Percentiles rank a stretch among this genome's conserved stretches.
Evolutionary conservation across 2,329 filamentous ascomycete genomes (phyloP).

Genomic region (Penicillium sp.): DNA sequence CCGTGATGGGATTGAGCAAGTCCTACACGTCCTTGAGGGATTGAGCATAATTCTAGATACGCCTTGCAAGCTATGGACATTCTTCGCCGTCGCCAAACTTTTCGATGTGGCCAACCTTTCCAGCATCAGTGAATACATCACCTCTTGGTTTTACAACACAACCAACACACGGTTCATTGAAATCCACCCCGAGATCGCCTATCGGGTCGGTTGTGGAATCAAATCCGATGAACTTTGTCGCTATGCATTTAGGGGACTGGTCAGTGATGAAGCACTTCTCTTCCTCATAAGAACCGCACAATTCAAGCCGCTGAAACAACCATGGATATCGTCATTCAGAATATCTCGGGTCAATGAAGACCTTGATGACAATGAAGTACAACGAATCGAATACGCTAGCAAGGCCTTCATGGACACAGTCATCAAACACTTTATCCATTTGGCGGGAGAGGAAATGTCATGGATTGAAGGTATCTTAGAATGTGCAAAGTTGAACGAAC

Average conservation of each 20-base stretch:
- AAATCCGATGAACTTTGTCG: conserved; percentile 35
- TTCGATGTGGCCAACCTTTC: conserved; percentile 47
- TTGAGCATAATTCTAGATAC: conserved; percentile 61
- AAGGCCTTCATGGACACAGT: conserved; percentile 54
- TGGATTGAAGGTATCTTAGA: conserved; percentile 39
- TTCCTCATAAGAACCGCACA: conserved; percentile 26
- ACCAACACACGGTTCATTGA: conserved; percentile 63
- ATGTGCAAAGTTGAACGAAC: conserved; percentile 30
- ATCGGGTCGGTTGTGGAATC: conserved; percentile 55
- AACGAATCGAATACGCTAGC: conserved; percentile 61
- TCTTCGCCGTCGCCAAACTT: conserved; percentile 62
- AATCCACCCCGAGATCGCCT: conserved; percentile 60
- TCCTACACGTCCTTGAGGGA: conserved; percentile 60
- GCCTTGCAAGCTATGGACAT: conserved; percentile 65
- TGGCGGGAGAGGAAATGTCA: conserved; percentile 36
- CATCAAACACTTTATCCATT: conserved; percentile 30
- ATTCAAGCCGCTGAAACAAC: neutral
- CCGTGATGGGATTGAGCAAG: conserved; percentile 61
- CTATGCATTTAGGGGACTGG: conserved; percentile 60
- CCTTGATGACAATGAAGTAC: conserved; percentile 56
- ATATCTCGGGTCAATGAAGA: conserved; percentile 49
- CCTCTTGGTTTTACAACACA: conserved; percentile 59
- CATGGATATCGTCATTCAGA: conserved; percentile 36
- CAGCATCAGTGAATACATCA: conserved; percentile 48
- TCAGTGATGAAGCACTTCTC: conserved; percentile 61